Base-by-base conservation (phyloP, 495 filamentous ascomycete genomes). In the Hyaloscypha finlandica region DNA sequence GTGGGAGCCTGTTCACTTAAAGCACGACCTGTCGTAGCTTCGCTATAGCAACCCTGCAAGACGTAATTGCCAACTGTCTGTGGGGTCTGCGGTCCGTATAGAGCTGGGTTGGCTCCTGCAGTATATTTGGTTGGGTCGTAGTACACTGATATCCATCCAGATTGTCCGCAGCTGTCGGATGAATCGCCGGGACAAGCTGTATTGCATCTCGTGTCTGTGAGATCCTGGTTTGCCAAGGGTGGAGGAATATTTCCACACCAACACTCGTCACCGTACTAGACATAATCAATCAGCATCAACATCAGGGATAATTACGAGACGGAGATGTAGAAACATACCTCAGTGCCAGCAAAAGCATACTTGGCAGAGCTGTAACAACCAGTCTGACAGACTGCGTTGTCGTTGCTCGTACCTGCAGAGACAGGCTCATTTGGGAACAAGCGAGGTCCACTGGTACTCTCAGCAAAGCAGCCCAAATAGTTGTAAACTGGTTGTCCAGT, bases 21-120 rank as follows among this genome's bases (percentile, higher is more conserved):
- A n/a, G 66, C 61, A 35, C 70, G 45, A 9, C 63, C 66, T 4
- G 29, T 66, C 4, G 69, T 68, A 6, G 33, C 65, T 76, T 86
- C 84, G 53, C 77, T 82, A 67, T 76, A 80, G 72, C 84, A 86
- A 64, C 76, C 75, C 35, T 78, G 73, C 29, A 80, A 75, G 12
- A 39, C 66, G 58, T 81, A 85, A 9, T 73, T 77, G 2, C 79
- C 81, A 14, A 83, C 73, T 0, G 51, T 63, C 12, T 52, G 32
- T 11, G 55, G 25, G 1, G 54, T 65, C 39, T 65, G 45, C 12
- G 69, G 69, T 33, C 69, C 69, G 53, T 61, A 63, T 16, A 63
- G 58, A 14, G 65, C 48, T 52, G 61, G 69, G 58, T 63, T 31
- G 35, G 63, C 31, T 8, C 59, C 63, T 16, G 52, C 59, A 3